Base-by-base conservation (phyloP, 2,329 filamentous ascomycete species). In the Verticillium nonalfalfae region DNA sequence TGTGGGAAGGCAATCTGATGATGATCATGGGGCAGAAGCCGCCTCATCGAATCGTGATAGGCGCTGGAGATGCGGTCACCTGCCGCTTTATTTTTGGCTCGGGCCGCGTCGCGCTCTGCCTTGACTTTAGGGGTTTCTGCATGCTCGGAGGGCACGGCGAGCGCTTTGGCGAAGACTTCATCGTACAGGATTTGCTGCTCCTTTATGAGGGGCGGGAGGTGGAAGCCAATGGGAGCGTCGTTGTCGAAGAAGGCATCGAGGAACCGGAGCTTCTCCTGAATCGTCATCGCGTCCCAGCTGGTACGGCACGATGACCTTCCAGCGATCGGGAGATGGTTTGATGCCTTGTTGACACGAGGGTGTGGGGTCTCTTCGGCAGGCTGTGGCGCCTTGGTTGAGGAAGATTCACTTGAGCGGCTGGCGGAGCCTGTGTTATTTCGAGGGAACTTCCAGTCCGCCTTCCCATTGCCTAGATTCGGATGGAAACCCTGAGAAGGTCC, bases 171-270 rank as follows among this genome's bases (percentile, higher is more conserved):
- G 26, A 58, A 58, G 38, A 36, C 14, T 13, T 21, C 7, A 7
- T 58, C 57, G 36, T 45, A 15, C 9, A 14, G 15, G 26, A 13
- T 18, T 33, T 33, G 38, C 38, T 50, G 57, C 7, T 31, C 57
- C 4, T 58, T 40, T 11, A 39, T 21, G 1, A 18, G 31, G 38
- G 57, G 38, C 11, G 38, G 38, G 39, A 40, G 31, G 38, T 34
- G 18, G n/a, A 7, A 33, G 57, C 38, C 38, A 10, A 50, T 13
- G 11, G 7, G 26, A 2, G 36, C 14, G 5, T 31, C 9, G 26
- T 34, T 31, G 39, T 58, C 57, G 57, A 58, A 58, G 57, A 58
- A 58, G 39, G 40, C 39, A 15, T 58, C 57, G 5, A 58, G 57
- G 11, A 13, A 1, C 1, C 34, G 38, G 21, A 58, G 38, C 15